Evolutionary conservation across 768 basidiomycete species (phyloP).

Genomic region (Naganishia randhawae): DNA sequence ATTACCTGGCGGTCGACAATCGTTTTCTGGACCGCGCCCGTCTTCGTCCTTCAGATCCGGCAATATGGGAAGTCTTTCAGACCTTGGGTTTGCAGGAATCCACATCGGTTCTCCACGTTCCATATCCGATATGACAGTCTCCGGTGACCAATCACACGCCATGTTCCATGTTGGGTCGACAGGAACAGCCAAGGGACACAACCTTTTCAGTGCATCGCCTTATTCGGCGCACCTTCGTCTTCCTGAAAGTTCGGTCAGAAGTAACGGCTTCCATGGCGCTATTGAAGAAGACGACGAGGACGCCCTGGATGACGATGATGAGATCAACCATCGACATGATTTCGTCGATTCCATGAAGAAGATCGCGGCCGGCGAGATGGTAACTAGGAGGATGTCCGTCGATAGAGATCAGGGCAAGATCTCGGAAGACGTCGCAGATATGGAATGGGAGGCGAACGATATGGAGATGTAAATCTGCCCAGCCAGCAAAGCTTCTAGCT

Average conservation of each 20-base stretch:
- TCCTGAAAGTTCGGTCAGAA: conserved; percentile 36
- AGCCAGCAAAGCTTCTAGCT: not conserved
- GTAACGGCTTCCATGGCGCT: conserved; percentile 31
- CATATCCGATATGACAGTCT: conserved; percentile 5
- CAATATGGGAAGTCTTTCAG: conserved; percentile 24
- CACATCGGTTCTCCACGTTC: conserved; percentile 27
- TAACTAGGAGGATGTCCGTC: conserved; percentile 1
- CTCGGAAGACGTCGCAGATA: conserved; percentile 23
- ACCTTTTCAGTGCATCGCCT: conserved; percentile 35
- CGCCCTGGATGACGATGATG: conserved; percentile 42
- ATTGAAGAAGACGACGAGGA: conserved; percentile 37
- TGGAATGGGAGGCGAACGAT: conserved; percentile 27
- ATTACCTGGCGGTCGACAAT: not conserved
- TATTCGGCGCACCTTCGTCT: conserved; percentile 33
- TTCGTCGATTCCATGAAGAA: not conserved
- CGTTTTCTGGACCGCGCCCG: conserved; percentile 15
- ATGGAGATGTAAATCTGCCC: conserved; percentile 24
- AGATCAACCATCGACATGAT: conserved; percentile 4
- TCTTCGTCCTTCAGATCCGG: conserved; percentile 10
- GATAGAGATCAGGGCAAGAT: conserved; percentile 9
- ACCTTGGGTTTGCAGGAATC: conserved; percentile 28
- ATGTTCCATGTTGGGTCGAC: conserved; percentile 11
- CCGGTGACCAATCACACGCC: conserved; percentile 20
- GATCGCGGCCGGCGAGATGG: not conserved
- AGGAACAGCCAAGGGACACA: conserved; percentile 28